A percentile compares a stretch with the other conserved stretches of the same genome.
These are phyloP conservation scores for Pythium sukuiense DNA, from an alignment of 352 stramenopile species.

Conservation along the genomic window DNA sequence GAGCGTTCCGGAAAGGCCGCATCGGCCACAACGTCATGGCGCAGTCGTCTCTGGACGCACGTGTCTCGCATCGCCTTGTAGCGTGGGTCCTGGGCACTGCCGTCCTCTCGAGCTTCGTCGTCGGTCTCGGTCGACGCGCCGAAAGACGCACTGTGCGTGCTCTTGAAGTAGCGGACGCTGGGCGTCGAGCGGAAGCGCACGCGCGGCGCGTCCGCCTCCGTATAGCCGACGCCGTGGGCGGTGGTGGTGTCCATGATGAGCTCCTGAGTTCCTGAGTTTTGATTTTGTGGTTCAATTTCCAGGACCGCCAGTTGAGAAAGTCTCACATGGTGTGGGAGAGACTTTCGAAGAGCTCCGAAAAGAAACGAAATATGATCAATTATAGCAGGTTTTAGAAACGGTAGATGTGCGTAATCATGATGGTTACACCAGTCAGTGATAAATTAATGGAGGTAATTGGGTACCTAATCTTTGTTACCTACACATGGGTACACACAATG, in stretches of 20 bases:
- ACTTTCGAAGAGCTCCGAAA: background rate
- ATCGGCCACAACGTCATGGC: background rate
- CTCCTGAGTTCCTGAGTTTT: background rate
- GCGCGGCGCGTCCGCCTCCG: constrained; percentile 17
- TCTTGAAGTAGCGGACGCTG: constrained; percentile 25
- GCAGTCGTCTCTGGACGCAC: constrained; percentile 5
- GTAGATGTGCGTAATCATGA: background rate
- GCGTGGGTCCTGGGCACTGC: background rate
- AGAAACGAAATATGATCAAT: background rate
- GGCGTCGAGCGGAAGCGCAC: constrained; percentile 24
- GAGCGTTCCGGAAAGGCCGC: background rate
- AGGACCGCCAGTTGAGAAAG: too few species aligned
- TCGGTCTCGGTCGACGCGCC: constrained; percentile 3
- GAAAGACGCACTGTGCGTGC: constrained; percentile 22
- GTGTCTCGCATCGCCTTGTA: constrained; percentile 17
- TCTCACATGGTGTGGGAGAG: background rate
- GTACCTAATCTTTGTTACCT: background rate
- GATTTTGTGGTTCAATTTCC: background rate
- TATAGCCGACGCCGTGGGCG: constrained; percentile 3
- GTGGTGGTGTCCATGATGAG: background rate
- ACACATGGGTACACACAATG: background rate
- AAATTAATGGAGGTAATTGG: background rate
- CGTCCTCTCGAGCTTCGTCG: constrained; percentile 1
- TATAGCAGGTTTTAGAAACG: background rate
- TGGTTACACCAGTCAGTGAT: background rate